These are phyloP conservation scores for Penicillium hordei DNA, from an alignment of 2,329 filamentous ascomycete genomes.

Conservation along the genomic window DNA sequence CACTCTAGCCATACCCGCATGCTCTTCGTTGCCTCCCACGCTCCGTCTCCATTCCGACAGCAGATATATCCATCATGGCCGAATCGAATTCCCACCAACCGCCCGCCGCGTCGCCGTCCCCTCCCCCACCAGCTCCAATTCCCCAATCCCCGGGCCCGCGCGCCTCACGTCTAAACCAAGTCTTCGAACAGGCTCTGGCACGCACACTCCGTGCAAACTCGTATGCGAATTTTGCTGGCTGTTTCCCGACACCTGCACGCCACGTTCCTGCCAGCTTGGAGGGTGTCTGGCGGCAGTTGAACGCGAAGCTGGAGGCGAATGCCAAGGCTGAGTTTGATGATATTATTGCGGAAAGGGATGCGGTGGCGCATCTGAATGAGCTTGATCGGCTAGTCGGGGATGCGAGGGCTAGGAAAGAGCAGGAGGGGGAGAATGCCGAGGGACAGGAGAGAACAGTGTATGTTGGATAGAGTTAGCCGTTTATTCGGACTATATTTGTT, in stretches of 20 bases:
- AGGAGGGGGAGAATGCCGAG: conserved; percentile 25
- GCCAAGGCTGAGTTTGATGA: conserved; percentile 62
- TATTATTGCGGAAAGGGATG: conserved; percentile 57
- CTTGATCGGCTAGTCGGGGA: conserved; percentile 61
- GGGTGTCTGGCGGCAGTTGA: conserved; percentile 59
- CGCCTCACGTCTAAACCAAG: conserved; percentile 59
- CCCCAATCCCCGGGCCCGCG: conserved; percentile 58
- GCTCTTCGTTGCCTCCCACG: neutral
- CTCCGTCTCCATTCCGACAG: neutral
- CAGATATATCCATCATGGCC: conserved; percentile 20
- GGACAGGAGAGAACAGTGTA: conserved; percentile 47
- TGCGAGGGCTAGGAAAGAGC: conserved; percentile 55
- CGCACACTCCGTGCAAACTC: conserved; percentile 62
- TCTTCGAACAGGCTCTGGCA: conserved; percentile 60
- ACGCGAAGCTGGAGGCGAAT: conserved; percentile 57
- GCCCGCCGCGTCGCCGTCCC: conserved; percentile 48
- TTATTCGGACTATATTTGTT: neutral
- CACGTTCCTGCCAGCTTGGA: conserved; percentile 58
- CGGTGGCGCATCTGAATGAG: conserved; percentile 59
- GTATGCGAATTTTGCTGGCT: conserved; percentile 61
- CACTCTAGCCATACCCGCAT: neutral
- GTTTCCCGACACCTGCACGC: conserved; percentile 62
- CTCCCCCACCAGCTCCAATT: conserved; percentile 54
- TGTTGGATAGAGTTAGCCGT: conserved; percentile 29
- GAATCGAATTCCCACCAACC: conserved; percentile 17